Conservation (phyloP, 78 protist genomes). For the Planoprotostelium fungivorum region DNA sequence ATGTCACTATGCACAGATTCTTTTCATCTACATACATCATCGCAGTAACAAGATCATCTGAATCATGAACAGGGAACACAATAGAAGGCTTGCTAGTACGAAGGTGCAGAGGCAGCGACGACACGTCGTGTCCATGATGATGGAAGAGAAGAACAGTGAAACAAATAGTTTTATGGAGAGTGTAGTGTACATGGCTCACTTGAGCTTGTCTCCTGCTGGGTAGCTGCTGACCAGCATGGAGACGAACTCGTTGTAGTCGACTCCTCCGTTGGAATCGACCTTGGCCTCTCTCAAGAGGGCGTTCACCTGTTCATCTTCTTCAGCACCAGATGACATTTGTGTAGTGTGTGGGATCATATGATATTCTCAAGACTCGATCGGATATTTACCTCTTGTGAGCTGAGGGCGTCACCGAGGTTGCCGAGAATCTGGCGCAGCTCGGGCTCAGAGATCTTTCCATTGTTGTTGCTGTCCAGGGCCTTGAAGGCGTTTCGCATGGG, state of each 20-base stretch:
- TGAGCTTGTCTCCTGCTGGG: not conserved
- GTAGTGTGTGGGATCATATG: not conserved
- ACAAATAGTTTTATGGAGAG: not conserved
- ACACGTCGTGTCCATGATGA: too few species aligned
- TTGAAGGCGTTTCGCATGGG: not conserved
- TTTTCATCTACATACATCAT: too few species aligned
- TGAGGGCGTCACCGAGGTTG: not conserved
- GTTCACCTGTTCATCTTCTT: too few species aligned
- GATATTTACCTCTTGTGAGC: not conserved
- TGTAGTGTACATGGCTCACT: not conserved
- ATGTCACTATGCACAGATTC: too few species aligned
- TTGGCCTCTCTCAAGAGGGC: not conserved
- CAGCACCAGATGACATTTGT: too few species aligned
- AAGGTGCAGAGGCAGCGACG: too few species aligned
- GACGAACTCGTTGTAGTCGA: not conserved
- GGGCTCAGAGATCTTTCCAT: not conserved
- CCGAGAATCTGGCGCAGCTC: not conserved
- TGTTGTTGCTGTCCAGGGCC: not conserved
- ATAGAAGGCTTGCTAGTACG: too few species aligned
- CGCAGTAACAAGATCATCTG: too few species aligned
- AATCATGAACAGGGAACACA: too few species aligned
- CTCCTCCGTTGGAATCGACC: not conserved
- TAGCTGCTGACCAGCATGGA: not conserved
- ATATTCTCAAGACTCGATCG: not conserved
- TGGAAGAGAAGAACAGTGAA: not conserved